Evolutionary conservation across 768 basidiomycete genomes (phyloP).

Genomic region (Pleurotus cornucopiae): DNA sequence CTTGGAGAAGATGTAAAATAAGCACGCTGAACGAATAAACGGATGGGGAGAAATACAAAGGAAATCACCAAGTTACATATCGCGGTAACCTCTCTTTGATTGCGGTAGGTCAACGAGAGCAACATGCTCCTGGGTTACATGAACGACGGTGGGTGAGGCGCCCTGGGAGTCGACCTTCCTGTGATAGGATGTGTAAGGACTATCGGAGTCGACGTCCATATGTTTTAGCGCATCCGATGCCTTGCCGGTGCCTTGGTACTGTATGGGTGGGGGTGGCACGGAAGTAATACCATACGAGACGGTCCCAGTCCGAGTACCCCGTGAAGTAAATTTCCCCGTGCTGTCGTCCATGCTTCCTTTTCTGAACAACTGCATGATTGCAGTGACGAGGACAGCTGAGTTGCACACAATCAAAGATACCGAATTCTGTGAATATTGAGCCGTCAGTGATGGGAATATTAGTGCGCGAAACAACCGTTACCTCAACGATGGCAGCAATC

Average conservation of each 20-base stretch:
- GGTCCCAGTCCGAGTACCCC: neutral
- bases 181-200: neutral
- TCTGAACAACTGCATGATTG: conserved; percentile 5
- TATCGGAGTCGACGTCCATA: neutral
- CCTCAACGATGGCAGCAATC: conserved; percentile 41
- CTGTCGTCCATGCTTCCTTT: neutral
- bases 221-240: conserved; percentile 1
- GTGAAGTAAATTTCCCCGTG: neutral
- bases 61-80: too few relatives aligned
- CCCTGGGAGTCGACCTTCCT: neutral
- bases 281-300: neutral
- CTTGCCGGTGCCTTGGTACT: neutral
- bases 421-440: conserved; percentile 20
- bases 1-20: too few relatives aligned
- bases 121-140: neutral
- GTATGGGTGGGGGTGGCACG: neutral
- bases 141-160: neutral
- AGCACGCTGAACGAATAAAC: too few relatives aligned
- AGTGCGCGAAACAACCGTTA: conserved; percentile 19
- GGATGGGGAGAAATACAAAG: too few relatives aligned
- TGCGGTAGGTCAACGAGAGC: neutral
- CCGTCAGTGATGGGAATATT: conserved; percentile 42
- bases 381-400: conserved; percentile 32
- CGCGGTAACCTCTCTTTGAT: neutral
- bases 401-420: conserved; percentile 35